Conservation (phyloP, 305 asterid genomes). For the Plantago coronopus region DNA sequence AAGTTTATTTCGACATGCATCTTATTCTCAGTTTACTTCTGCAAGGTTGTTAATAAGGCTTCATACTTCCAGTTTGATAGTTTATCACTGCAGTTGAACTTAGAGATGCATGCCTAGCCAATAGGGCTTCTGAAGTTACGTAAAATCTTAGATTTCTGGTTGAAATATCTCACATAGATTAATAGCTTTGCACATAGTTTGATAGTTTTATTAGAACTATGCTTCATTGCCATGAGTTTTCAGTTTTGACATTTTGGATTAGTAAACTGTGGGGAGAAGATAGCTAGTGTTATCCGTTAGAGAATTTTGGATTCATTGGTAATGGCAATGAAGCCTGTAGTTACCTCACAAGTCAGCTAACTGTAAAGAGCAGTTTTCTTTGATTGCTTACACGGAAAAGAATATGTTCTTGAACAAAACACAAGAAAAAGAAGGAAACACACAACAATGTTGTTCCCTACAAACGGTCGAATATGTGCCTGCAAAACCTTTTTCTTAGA, state of each 20-base stretch:
- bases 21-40: background rate
- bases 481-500: constrained; percentile 17
- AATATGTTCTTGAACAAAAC: constrained; percentile 21
- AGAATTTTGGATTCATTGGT: background rate
- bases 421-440: constrained; percentile 33
- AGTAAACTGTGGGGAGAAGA: background rate
- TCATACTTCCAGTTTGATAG: too few relatives aligned
- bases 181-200: too few relatives aligned
- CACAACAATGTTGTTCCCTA: constrained; percentile 44
- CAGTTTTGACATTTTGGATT: too few relatives aligned
- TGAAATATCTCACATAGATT: too few relatives aligned
- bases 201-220: background rate
- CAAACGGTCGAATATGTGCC: constrained; percentile 41
- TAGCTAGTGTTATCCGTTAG: background rate
- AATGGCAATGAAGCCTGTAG: background rate
- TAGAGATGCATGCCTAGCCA: background rate
- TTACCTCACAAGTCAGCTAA: background rate
- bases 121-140: background rate
- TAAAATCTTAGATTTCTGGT: background rate
- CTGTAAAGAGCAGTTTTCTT: constrained; percentile 13
- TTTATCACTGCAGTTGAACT: background rate
- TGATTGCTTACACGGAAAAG: constrained; percentile 22
- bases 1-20: background rate
- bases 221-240: background rate
- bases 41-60: too few relatives aligned